These are phyloP conservation scores for Aspergillus sclerotiicarbonarius DNA, from an alignment of 495 filamentous ascomycete genomes.

Conservation along the genomic window DNA sequence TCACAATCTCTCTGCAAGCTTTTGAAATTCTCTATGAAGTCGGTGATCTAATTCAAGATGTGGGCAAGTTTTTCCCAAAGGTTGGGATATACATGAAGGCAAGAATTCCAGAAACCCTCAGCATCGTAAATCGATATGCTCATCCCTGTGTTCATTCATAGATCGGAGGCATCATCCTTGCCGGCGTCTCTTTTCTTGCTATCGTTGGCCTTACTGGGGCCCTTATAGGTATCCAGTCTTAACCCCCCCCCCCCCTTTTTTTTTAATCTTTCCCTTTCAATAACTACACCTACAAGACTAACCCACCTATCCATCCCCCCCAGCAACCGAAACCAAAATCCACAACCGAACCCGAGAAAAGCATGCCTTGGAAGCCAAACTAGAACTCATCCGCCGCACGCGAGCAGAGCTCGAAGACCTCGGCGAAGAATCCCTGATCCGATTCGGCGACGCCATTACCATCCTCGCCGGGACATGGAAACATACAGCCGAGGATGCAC, in stretches of 20 bases:
- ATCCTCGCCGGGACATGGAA: neutral
- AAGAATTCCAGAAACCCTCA: too few relatives aligned
- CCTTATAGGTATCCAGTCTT: neutral
- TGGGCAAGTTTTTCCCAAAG: too few relatives aligned
- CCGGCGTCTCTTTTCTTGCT: neutral
- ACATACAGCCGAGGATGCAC: neutral
- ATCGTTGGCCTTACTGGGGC: neutral
- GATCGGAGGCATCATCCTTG: neutral
- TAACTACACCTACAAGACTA: neutral
- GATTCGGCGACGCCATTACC: neutral
- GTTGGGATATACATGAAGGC: too few relatives aligned
- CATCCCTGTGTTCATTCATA: neutral
- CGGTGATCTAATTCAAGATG: too few relatives aligned
- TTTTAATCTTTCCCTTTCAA: neutral
- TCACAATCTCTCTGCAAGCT: too few relatives aligned
- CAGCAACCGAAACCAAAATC: neutral
- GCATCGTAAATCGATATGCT: too few relatives aligned
- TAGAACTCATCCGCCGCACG: neutral
- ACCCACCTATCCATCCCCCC: neutral
- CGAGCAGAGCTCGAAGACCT: neutral
- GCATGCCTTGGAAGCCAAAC: neutral
- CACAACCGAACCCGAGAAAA: neutral
- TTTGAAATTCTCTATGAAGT: too few relatives aligned
- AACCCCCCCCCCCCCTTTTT: too few relatives aligned
- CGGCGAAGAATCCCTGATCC: neutral